Percentiles rank a stretch among this genome's conserved stretches.
Evolutionary conservation across 2,329 filamentous ascomycete genomes (phyloP).

Genomic region (Arthrocladium fulminans): DNA sequence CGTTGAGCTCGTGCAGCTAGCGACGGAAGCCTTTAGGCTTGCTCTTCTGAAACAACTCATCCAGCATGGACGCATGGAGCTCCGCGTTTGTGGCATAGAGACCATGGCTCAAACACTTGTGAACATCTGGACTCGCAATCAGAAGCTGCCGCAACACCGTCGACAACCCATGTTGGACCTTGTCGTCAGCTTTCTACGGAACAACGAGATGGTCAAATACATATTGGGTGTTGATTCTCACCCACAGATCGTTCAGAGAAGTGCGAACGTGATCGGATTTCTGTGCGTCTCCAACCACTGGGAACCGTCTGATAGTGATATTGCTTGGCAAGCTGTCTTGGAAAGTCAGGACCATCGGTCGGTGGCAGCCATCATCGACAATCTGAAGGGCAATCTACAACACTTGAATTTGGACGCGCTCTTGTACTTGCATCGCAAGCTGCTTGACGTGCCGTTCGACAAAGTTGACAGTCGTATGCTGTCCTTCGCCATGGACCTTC

Average conservation of each 20-base stretch:
- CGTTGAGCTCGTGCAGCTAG: constrained; percentile 27
- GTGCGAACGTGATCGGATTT: constrained; percentile 78
- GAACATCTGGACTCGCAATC: constrained; percentile 35
- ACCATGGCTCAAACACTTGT: constrained; percentile 65
- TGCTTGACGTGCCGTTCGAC: constrained; percentile 55
- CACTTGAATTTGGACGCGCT: constrained; percentile 36
- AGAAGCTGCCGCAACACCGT: constrained; percentile 36
- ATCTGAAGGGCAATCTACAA: constrained; percentile 47
- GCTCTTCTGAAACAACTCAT: constrained; percentile 61
- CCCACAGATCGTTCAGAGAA: constrained; percentile 74
- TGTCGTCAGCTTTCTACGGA: constrained; percentile 50
- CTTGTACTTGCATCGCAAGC: constrained; percentile 61
- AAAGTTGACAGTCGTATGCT: constrained; percentile 55
- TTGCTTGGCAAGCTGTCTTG: constrained; percentile 74
- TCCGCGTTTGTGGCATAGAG: constrained; percentile 71
- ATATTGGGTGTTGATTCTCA: constrained; percentile 86
- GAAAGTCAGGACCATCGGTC: constrained; percentile 75
- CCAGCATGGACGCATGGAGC: constrained; percentile 78
- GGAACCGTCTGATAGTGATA: constrained; percentile 61
- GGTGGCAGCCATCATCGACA: constrained; percentile 66
- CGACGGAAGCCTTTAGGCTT: constrained; percentile 57
- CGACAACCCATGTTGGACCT: constrained; percentile 59
- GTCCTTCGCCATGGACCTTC: constrained; percentile 51
- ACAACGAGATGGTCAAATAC: constrained; percentile 69
- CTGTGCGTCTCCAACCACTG: constrained; percentile 71